Base-by-base conservation (phyloP, 2,329 filamentous ascomycete genomes). In the Clarireedia homoeocarpa region DNA sequence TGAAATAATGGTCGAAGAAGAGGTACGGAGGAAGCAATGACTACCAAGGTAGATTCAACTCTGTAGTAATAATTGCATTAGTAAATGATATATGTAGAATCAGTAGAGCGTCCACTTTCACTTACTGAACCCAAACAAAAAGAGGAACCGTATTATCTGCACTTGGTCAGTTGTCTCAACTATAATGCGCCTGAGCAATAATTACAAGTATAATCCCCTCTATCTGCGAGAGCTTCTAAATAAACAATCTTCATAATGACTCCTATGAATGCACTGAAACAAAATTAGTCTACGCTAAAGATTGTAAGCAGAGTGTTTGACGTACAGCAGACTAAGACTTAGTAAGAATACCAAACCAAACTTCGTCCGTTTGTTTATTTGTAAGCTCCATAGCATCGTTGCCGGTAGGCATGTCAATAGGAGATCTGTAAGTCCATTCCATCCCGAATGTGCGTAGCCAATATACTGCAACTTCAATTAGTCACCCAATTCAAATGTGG, bases 191-290 rank as follows among this genome's bases (percentile, higher is more conserved):
- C 17, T 2, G 14, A 9, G 1, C 5, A 27, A 48, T 30, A 34
- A 45, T 23, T 24, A 60, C 57, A 61, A 3, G 59, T 58, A 38
- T 52, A 59, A 55, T 61, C 59, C n/a, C 48, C 54, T 54, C 55
- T 51, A 23, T 58, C 24, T 6, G 50, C 51, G 3, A 60, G 53
- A 4, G 55, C 53, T 9, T 49, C 23, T 6, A 61, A 34, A 15
- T 61, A 51, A 10, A 61, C 34, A 46, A 58, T 58, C 14, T 61
- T 61, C 53, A 61, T 56, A n/a, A 61, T 57, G 15, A 58, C 52
- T 30, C 50, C 52, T 9, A 56, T 51, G 38, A 61, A 61, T 1
- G 59, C 59, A 12, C 59, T 61, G 23, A 9, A 6, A 24, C 7
- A 14, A 44, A 7, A 6, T 51, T 14, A 30, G 27, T 17, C 24